phyloP scores from a whole-genome alignment of 208 protist species.

The Crithidia fasciculata region DNA sequence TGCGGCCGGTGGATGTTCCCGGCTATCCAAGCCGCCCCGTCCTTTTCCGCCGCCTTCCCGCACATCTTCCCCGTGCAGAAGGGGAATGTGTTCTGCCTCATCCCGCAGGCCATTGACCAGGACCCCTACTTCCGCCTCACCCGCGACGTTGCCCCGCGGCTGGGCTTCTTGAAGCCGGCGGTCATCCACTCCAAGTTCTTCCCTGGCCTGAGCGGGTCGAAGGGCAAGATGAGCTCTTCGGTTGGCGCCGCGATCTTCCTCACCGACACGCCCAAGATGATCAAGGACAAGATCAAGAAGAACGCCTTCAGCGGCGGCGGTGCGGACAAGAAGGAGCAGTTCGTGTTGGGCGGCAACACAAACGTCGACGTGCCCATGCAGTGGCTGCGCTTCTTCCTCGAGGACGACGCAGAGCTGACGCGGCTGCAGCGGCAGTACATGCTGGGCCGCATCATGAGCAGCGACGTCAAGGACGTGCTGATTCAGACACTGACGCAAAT shows the following conservation, averaged over 20 bases:
- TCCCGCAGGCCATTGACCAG: slow-evolving; percentile 98
- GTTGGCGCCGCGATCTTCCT: slow-evolving; percentile 94
- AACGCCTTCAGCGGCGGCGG: slow-evolving; percentile 98
- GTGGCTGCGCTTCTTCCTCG: slow-evolving; percentile 98
- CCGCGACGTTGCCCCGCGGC: slow-evolving; percentile 96
- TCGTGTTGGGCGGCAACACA: slow-evolving; percentile 93
- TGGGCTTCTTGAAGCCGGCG: slow-evolving; percentile 97
- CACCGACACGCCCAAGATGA: slow-evolving; percentile 96
- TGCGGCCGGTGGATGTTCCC: slow-evolving; percentile 98
- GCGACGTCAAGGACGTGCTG: slow-evolving; percentile 97
- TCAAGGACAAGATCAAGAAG: slow-evolving; percentile 97
- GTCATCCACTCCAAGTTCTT: slow-evolving; percentile 99
- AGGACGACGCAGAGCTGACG: slow-evolving; percentile 96
- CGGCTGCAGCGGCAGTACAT: slow-evolving; percentile 90
- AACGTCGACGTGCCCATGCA: slow-evolving; percentile 96
- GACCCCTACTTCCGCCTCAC: slow-evolving; percentile 99
- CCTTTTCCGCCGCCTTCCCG: slow-evolving; percentile 97
- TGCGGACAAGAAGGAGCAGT: slow-evolving; percentile 97
- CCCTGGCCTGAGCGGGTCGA: slow-evolving; percentile 96
- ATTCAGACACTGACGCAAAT: slow-evolving; percentile 92
- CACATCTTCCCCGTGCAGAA: slow-evolving; percentile 93
- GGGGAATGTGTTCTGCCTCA: slow-evolving; percentile 97
- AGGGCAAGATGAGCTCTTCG: slow-evolving; percentile 98
- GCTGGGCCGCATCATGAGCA: slow-evolving; percentile 95
- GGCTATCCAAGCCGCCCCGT: slow-evolving; percentile 98